Evolutionary conservation across 1,284 basidiomycete species (phyloP).

Genomic region (Ceratobasidium sp.): DNA sequence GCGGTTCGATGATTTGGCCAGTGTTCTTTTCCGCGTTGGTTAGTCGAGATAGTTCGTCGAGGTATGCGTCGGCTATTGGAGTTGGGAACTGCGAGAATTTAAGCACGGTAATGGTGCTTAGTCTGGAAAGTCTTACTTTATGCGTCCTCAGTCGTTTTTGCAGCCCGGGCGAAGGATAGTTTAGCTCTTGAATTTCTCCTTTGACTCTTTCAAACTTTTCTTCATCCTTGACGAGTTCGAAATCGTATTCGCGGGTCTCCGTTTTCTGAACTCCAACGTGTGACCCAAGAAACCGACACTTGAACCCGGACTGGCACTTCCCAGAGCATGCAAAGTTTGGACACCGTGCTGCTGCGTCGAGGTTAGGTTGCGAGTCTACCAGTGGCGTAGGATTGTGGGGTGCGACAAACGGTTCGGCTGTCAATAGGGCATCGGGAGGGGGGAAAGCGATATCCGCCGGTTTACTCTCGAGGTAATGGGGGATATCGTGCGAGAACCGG

Average conservation of each 20-base stretch:
- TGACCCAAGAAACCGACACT: constrained; percentile 89
- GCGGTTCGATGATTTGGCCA: constrained; percentile 21
- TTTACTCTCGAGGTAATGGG: constrained; percentile 82
- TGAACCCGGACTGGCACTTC: constrained; percentile 87
- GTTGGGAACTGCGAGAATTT: constrained; percentile 68
- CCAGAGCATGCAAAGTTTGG: constrained; percentile 82
- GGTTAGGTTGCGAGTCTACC: constrained; percentile 56
- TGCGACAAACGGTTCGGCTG: constrained; percentile 68
- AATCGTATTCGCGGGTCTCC: constrained; percentile 60
- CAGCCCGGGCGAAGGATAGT: constrained; percentile 73
- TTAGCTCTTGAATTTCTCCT: constrained; percentile 75
- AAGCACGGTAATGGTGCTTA: background rate
- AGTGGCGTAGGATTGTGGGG: constrained; percentile 52
- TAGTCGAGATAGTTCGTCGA: constrained; percentile 67
- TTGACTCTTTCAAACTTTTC: constrained; percentile 69
- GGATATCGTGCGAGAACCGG: constrained; percentile 83
- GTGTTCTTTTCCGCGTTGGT: constrained; percentile 59
- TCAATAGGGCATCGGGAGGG: constrained; percentile 60
- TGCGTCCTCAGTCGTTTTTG: constrained; percentile 73
- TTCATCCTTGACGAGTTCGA: constrained; percentile 67
- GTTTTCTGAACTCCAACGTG: constrained; percentile 64
- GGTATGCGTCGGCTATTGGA: constrained; percentile 75
- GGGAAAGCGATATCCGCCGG: constrained; percentile 78
- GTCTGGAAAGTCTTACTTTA: constrained; percentile 65
- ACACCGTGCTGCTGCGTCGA: constrained; percentile 70